These are phyloP conservation scores for Podaxis sp. DNA, from an alignment of 768 basidiomycete genomes.

Conservation along the genomic window DNA sequence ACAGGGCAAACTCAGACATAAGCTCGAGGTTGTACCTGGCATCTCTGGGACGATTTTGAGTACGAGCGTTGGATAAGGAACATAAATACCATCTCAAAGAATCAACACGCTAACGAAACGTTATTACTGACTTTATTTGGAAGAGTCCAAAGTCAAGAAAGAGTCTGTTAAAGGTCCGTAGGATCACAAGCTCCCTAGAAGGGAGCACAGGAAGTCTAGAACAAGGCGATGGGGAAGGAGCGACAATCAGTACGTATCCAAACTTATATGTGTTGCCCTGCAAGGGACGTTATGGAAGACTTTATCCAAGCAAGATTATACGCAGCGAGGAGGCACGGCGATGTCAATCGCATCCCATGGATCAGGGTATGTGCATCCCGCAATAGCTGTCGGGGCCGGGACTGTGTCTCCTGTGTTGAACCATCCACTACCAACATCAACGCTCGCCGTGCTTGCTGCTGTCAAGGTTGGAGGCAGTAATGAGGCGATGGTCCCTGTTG, in stretches of 20 bases:
- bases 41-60: background rate
- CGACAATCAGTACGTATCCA: background rate
- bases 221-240: background rate
- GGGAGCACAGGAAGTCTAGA: background rate
- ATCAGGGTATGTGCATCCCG: slow-evolving; percentile 59
- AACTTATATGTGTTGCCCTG: background rate
- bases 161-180: background rate
- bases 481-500: slow-evolving; percentile 61
- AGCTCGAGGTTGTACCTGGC: background rate
- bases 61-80: background rate
- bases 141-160: background rate
- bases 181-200: background rate
- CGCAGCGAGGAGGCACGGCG: slow-evolving; percentile 32
- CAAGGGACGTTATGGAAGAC: background rate
- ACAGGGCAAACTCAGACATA: background rate
- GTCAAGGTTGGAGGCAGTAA: slow-evolving; percentile 48
- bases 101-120: background rate
- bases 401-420: slow-evolving; percentile 48
- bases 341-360: slow-evolving; percentile 37
- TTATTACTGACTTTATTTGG: background rate
- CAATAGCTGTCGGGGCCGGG: slow-evolving; percentile 44
- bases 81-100: background rate
- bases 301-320: background rate
- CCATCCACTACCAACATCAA: slow-evolving; percentile 56
- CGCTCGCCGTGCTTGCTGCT: slow-evolving; percentile 34